Evolutionary conservation across 768 basidiomycete genomes (phyloP), one percentile per base, ranked within the genome.

Genomic region (Leccinum longicurvipes): DNA sequence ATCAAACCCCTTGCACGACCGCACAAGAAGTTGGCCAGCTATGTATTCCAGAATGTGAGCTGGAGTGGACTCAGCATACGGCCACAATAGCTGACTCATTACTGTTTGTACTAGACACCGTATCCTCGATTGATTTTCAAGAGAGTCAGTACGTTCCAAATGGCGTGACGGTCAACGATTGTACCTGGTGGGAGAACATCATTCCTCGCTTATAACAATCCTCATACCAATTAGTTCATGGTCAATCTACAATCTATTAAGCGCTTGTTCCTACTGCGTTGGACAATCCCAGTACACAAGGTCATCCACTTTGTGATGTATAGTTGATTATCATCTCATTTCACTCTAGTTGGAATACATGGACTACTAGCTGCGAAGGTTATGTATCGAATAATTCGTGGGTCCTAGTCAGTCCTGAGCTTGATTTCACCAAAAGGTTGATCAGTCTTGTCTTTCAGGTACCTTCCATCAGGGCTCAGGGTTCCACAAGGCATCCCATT

Each of bases 171-270:
- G 48, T 52, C 1, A 68, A 62, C 3, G 23, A 11, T 24, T 70
- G 68, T 21, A 66, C 63, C 25, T 70, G 69, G 70, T 71, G 28
- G 51, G 58, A 29, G 2, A 31, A 39, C 11, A n/a, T 6, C 7
- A 31, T 19, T 27, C 39, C 4, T 32, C 29, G 2, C 19, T 25
- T 3, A 11, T 5, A 27, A 15, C 32, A 8, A 23, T 48, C n/a
- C 36, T 65, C n/a, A 65, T 23, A 12, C 14, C 6, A 1, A 2
- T 51, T 44, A 70, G 70, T 31, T 70, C 61, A 15, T 70, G 70
- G 69, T 67, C 70, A 15, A 57, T 59, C 32, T 70, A 72, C 45
- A 70, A 70, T 48, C 53, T 70, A 11, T 10, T 72, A 44, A 72
- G 68, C 15, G 68, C 65, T 17, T 70, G 69, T 14, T 60, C 60